Base-by-base conservation (phyloP, 441 rosid species). In the Syzygium malaccense region DNA sequence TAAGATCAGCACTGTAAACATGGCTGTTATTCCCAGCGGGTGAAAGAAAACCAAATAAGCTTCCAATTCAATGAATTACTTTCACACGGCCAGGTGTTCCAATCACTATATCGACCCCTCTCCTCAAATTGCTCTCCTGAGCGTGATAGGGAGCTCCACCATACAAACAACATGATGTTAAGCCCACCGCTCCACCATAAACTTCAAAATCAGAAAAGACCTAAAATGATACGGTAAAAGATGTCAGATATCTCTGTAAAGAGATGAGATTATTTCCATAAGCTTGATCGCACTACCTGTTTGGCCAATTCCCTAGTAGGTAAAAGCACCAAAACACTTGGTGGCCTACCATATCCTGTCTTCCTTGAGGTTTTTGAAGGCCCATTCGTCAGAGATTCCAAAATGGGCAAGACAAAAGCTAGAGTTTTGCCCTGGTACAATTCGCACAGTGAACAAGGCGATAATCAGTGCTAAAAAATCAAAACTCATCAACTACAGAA, bases 71-170 rank as follows among this genome's bases (percentile, higher is more conserved):
- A 86, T 87, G 55, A 11, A 20, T 84, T 86, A 98, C 99, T 95
- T 97, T 98, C 71, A 97, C 87, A 78, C 99, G 99, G 89, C 99
- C 99, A 57, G 99, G 99, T 2, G 99, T 97, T 87, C 99, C 99
- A 90, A 98, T 91, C 13, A 96, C 98, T 86, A 98, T 91, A 90
- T 98, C 99, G 84, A 98, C 95, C 88, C 99, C 98, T 94, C 94
- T 95, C 93, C 89, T 97, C 87, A 98, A 88, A 58, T 91, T 95
- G 85, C 75, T 51, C 91, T 96, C 97, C 91, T 97, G 99, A 68
- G 92, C 55, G 7, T 88, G 89, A 88, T 93, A 95, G 9, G 96
- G 89, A 89, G 98, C 95, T 51, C 99, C 99, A 89, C 99, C 99
- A 90, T 97, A 98, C 55, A 98, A 88, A 92, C 99, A 97, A 90